phyloP scores from a whole-genome alignment of 192 early-diverging fungal genomes.

The Phlyctochytrium planicorne region DNA sequence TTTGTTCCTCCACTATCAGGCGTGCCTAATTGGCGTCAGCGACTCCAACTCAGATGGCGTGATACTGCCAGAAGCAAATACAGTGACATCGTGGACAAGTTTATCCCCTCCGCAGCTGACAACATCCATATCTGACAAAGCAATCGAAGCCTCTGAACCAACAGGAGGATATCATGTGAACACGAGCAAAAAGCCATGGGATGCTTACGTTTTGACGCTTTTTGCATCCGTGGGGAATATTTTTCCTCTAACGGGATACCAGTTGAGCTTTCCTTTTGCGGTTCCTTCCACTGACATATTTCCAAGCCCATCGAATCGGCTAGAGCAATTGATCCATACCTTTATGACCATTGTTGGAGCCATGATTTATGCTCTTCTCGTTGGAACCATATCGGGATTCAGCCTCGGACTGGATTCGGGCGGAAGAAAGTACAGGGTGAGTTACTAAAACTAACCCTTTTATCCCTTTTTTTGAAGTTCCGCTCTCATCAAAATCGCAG shows the following conservation, averaged over 20 bases:
- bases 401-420: constrained; percentile 10
- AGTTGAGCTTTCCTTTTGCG: constrained; percentile 1
- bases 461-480: constrained; percentile 1
- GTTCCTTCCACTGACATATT: not conserved
- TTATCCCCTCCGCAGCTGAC: too few relatives aligned
- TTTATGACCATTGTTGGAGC: constrained; percentile 36
- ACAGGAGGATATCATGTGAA: too few relatives aligned
- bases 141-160: too few relatives aligned
- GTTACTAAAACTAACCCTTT: not conserved
- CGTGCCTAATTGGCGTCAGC: constrained; percentile 41
- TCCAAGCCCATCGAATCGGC: constrained; percentile 14
- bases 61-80: too few relatives aligned
- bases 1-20: constrained; percentile 40
- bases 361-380: constrained; percentile 35
- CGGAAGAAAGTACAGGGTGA: constrained; percentile 14
- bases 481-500: too few relatives aligned
- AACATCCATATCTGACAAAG: too few relatives aligned
- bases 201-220: constrained; percentile 42
- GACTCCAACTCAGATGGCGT: too few relatives aligned
- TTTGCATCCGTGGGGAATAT: constrained; percentile 36
- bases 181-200: too few relatives aligned
- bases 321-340: constrained; percentile 38
- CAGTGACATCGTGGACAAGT: too few relatives aligned
- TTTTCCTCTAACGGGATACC: constrained; percentile 43
- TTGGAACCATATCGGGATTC: constrained; percentile 15